Evolutionary conservation across 2,329 filamentous ascomycete species (phyloP), one percentile per base, ranked within the genome.

Genomic region (Escovopsis sp.): DNA sequence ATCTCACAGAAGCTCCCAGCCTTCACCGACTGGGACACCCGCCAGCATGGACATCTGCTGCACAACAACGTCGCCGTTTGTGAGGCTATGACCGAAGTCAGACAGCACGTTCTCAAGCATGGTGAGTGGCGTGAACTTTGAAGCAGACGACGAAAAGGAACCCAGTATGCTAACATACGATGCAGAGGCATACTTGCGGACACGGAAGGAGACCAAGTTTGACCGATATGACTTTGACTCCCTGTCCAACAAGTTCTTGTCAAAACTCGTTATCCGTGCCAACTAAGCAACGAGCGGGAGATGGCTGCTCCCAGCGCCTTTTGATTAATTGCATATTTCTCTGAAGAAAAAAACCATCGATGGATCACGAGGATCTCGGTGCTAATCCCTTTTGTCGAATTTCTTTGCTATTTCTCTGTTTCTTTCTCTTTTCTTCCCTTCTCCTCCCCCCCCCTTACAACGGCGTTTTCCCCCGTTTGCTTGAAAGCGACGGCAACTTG

Each of bases 1-100:
- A 96, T 96, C 58, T 95, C 88, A 2, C 89, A 94, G 65, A 95
- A 96, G 67, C 74, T 95, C 35, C 89, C 89, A 5, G 74, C 85
- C 15, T 87, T 96, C 58, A 81, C 81, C 50, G 89, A 96, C 58
- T 96, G 89, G 89, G 87, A 95, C 57, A 91, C 85, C 11, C 71
- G 76, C 57, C 86, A 91, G 64, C 89, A 96, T 59, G 85, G 91
- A 51, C 83, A 94, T 53, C 68, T 94, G 40, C 76, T 95, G 46
- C 84, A 87, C 66, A 93, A 89, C 61, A 94, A 96, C 64, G 71
- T 74, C 20, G 86, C 88, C 50, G 87, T 95, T 39, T 95, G 89
- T 64, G 86, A 93, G 57, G 87, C 88, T 42, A 84, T 96, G 85
- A 94, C 86, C 20, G 88, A 96, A 72, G 88, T 96, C 54, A 80